These are phyloP conservation scores for Salix koriyanagi DNA, from an alignment of 345 rosid species.

Conservation along the genomic window DNA sequence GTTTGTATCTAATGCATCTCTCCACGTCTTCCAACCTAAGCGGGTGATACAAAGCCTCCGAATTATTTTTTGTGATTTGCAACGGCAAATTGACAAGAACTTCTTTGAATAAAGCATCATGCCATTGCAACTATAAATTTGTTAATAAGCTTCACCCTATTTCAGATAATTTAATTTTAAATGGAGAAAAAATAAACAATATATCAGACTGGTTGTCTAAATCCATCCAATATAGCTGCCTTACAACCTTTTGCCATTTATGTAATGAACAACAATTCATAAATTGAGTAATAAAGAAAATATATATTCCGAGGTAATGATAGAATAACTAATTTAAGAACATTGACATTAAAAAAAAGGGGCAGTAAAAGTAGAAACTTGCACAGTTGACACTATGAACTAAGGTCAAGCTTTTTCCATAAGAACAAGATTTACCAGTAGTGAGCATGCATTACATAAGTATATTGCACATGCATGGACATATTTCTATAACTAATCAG, in stretches of 20 bases:
- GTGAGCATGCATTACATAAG: background rate
- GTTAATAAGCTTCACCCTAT: background rate
- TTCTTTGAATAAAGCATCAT: too few relatives aligned
- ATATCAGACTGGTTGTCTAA: background rate
- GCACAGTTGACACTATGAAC: background rate
- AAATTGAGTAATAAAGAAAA: background rate
- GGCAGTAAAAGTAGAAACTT: background rate
- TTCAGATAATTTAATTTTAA: background rate
- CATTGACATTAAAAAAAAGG: background rate
- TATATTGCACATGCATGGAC: background rate
- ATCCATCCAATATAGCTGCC: background rate
- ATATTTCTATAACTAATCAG: background rate
- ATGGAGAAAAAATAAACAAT: background rate
- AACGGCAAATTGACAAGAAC: too few relatives aligned
- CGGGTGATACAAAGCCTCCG: too few relatives aligned
- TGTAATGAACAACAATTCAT: background rate
- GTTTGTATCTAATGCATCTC: too few relatives aligned
- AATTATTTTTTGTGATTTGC: too few relatives aligned
- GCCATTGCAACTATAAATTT: background rate
- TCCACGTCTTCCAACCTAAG: too few relatives aligned
- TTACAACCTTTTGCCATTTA: background rate
- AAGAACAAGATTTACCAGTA: background rate
- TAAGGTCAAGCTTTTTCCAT: background rate
- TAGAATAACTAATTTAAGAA: background rate
- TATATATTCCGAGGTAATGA: background rate